phyloP scores from a whole-genome alignment of 1,284 basidiomycete genomes.

The Tylopilus microsporus region DNA sequence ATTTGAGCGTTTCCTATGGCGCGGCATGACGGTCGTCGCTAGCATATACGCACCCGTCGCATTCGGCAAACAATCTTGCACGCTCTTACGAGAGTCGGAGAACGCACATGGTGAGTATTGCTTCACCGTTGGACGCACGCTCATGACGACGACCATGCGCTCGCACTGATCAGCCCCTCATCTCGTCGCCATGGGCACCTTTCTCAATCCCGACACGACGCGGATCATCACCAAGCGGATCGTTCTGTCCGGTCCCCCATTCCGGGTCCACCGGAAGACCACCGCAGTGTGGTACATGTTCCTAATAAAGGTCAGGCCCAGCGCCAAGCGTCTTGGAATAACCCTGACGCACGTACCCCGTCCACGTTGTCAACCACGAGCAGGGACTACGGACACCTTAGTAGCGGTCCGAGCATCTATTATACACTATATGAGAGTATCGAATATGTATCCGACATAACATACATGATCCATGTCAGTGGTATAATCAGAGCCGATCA shows the following conservation, averaged over 20 bases:
- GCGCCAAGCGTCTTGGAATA: no score
- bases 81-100: slow-evolving; percentile 63
- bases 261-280: slow-evolving; percentile 97
- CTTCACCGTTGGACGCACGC: no score
- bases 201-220: slow-evolving; percentile 86
- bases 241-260: slow-evolving; percentile 91
- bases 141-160: no score
- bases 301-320: no score
- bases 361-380: no score
- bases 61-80: slow-evolving; percentile 82
- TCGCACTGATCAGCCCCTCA: slow-evolving; percentile 53
- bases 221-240: slow-evolving; percentile 91
- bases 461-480: no score
- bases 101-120: slow-evolving; percentile 53
- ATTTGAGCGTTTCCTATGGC: slow-evolving; percentile 88
- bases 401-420: no score
- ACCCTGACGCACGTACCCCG: no score
- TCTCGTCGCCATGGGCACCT: slow-evolving; percentile 87
- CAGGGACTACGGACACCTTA: no score
- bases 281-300: slow-evolving; percentile 99
- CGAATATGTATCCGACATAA: no score
- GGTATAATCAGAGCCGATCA: no score
- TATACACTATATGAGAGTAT: no score
- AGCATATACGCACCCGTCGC: slow-evolving; percentile 87
- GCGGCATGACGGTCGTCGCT: slow-evolving; percentile 75